Evolutionary conservation across 169 alveolate genomes (phyloP).

Genomic region (Cryptosporidium tyzzeri): DNA sequence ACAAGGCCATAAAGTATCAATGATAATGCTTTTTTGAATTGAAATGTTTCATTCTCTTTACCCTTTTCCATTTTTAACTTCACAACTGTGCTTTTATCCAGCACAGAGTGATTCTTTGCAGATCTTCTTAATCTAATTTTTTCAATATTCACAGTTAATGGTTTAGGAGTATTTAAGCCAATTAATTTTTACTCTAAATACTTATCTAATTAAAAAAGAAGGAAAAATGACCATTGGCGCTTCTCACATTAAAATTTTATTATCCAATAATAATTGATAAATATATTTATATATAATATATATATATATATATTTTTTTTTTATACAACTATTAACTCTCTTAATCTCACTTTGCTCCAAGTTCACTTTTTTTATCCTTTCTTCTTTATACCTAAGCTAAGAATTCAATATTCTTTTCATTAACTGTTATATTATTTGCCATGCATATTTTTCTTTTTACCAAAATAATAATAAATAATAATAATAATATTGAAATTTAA

Average conservation of each 20-base stretch:
- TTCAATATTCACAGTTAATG: background rate
- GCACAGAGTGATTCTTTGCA: background rate
- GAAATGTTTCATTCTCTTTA: background rate
- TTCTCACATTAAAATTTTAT: background rate
- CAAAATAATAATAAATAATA: no score
- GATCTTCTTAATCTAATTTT: slow-evolving; percentile 19
- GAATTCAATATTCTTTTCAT: background rate
- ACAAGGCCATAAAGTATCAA: slow-evolving; percentile 56
- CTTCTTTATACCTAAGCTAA: background rate
- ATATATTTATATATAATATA: no score
- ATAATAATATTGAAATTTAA: no score
- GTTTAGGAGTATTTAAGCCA: no score
- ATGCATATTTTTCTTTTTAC: background rate
- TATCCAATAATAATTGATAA: no score
- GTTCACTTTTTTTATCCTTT: no score
- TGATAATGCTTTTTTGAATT: slow-evolving; percentile 13
- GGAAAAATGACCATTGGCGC: background rate
- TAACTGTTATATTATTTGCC: background rate
- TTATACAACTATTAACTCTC: no score
- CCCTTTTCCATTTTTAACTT: background rate
- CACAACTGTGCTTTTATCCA: background rate
- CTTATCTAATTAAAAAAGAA: background rate
- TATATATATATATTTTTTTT: no score
- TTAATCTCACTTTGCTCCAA: no score
- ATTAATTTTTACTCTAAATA: no score